These are phyloP conservation scores for Hypoxylon rubiginosum DNA, from an alignment of 2,329 filamentous ascomycete species.

Conservation along the genomic window DNA sequence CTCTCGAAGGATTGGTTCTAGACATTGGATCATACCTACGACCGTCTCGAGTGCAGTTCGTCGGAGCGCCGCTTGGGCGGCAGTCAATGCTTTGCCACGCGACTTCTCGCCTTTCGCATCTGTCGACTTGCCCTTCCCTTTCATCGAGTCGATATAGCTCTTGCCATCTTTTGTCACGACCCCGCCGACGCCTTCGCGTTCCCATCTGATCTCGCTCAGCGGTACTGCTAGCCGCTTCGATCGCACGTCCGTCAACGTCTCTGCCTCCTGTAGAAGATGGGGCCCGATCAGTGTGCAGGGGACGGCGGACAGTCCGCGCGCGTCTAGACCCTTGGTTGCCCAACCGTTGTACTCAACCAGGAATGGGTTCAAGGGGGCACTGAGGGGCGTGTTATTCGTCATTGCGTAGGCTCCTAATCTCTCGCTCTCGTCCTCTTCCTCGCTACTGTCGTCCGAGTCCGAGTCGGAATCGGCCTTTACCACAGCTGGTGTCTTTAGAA, in stretches of 20 bases:
- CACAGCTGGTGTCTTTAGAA: conserved; percentile 57
- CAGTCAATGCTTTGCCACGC: conserved; percentile 68
- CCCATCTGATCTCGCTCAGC: conserved; percentile 87
- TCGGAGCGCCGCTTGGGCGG: conserved; percentile 79
- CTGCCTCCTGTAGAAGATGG: conserved; percentile 84
- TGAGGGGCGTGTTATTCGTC: conserved; percentile 85
- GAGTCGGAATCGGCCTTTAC: conserved; percentile 45
- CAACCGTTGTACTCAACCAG: conserved; percentile 87
- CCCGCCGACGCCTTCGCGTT: conserved; percentile 78
- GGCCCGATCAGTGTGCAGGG: conserved; percentile 84
- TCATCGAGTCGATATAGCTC: conserved; percentile 69
- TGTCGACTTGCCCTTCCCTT: conserved; percentile 61
- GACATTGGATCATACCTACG: conserved; percentile 84
- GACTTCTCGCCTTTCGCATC: conserved; percentile 50
- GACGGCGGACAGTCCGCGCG: conserved; percentile 76
- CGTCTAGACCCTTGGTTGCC: conserved; percentile 81
- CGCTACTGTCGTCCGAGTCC: conserved; percentile 54
- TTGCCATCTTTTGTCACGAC: conserved; percentile 72
- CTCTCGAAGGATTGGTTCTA: conserved; percentile 86
- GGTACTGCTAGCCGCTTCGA: conserved; percentile 88
- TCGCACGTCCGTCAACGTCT: conserved; percentile 75
- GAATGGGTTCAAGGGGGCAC: conserved; percentile 83
- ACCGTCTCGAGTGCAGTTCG: conserved; percentile 85
- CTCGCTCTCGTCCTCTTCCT: conserved; percentile 74
- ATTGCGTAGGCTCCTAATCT: conserved; percentile 85